A percentile compares a stretch with the other conserved stretches of the same genome.
Evolutionary conservation across 2,329 filamentous ascomycete species (phyloP).

Genomic region (Hypocrella siamensis): DNA sequence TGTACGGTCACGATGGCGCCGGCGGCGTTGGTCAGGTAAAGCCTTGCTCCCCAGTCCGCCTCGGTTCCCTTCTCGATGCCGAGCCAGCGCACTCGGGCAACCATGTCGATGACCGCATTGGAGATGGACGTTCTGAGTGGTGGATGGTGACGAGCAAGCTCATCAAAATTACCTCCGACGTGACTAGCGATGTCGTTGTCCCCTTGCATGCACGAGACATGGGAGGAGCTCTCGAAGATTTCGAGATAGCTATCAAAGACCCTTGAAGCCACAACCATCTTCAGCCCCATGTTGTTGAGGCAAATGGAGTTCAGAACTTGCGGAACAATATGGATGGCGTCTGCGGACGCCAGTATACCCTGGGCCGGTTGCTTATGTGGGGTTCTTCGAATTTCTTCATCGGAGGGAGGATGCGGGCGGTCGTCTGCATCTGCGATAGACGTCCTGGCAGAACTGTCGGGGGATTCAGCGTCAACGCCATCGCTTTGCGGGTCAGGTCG

Average conservation of each 20-base stretch:
- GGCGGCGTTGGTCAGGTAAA: slow-evolving; percentile 46
- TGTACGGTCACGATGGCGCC: slow-evolving; percentile 37
- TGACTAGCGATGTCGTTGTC: slow-evolving; percentile 55
- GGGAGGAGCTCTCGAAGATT: slow-evolving; percentile 86
- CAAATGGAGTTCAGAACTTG: slow-evolving; percentile 87
- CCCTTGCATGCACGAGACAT: slow-evolving; percentile 68
- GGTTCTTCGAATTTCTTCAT: slow-evolving; percentile 29
- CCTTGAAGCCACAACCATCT: slow-evolving; percentile 68
- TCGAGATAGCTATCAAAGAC: slow-evolving; percentile 82
- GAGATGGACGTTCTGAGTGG: slow-evolving; percentile 65
- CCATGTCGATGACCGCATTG: slow-evolving; percentile 77
- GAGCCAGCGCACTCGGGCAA: slow-evolving; percentile 62
- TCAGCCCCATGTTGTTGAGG: slow-evolving; percentile 74
- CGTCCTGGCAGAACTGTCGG: slow-evolving; percentile 22
- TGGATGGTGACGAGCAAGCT: slow-evolving; percentile 87
- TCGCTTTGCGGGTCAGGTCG: slow-evolving; percentile 15
- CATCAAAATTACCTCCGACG: slow-evolving; percentile 78
- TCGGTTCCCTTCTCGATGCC: slow-evolving; percentile 54
- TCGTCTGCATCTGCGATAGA: slow-evolving; percentile 19
- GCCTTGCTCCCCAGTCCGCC: slow-evolving; percentile 61
- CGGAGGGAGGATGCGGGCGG: slow-evolving; percentile 36
- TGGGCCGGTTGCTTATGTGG: slow-evolving; percentile 35
- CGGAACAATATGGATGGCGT: slow-evolving; percentile 77
- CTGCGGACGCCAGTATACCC: slow-evolving; percentile 73
- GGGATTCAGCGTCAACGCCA: slow-evolving; percentile 20